phyloP scores from a whole-genome alignment of 345 rosid species.

The Euphorbia lathyris region DNA sequence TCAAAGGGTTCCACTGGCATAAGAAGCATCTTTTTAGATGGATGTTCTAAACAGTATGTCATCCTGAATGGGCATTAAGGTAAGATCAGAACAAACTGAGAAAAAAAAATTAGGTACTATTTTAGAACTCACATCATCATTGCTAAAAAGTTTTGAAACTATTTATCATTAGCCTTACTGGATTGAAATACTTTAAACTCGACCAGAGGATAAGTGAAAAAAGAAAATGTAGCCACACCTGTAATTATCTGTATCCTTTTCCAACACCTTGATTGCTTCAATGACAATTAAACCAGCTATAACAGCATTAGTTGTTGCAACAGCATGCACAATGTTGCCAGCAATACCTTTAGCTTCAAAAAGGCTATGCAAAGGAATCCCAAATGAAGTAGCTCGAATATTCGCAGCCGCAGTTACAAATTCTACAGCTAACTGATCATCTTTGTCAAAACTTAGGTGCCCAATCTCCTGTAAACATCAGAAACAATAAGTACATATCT shows the following conservation, averaged over 20 bases:
- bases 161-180: neutral
- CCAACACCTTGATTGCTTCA: constrained; percentile 94
- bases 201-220: constrained; percentile 16
- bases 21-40: constrained; percentile 79
- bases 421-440: constrained; percentile 97
- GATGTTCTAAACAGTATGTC: constrained; percentile 95
- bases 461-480: constrained; percentile 69
- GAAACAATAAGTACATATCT: constrained; percentile 4
- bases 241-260: constrained; percentile 55
- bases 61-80: constrained; percentile 47
- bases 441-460: constrained; percentile 89
- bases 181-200: neutral
- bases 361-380: constrained; percentile 89
- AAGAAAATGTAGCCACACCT: constrained; percentile 45
- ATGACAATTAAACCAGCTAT: constrained; percentile 94
- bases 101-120: neutral
- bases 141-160: neutral
- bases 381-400: constrained; percentile 90
- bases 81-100: constrained; percentile 13
- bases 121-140: neutral
- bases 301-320: constrained; percentile 96
- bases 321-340: constrained; percentile 97
- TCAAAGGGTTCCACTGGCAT: constrained; percentile 96
- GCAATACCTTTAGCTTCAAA: constrained; percentile 99
- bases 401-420: constrained; percentile 99